These are phyloP conservation scores for Chrysoporthe puriensis DNA, from an alignment of 2,329 filamentous ascomycete species.

Conservation along the genomic window DNA sequence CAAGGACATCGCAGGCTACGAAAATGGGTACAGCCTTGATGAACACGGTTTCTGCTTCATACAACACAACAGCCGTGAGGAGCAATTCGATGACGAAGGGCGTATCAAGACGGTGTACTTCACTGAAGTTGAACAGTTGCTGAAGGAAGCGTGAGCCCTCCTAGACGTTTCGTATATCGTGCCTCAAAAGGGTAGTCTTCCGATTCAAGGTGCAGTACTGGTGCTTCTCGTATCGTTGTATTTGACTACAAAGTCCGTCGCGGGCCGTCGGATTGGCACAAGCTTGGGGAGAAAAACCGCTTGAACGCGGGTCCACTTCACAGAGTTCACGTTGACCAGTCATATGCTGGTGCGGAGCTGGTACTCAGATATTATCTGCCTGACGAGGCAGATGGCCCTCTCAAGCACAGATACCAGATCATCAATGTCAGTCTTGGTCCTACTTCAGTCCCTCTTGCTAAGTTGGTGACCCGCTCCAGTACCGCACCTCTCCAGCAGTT, in stretches of 20 bases:
- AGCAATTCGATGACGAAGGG: constrained; percentile 53
- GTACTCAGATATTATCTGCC: constrained; percentile 31
- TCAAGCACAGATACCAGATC: constrained; percentile 43
- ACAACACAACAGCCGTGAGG: constrained; percentile 57
- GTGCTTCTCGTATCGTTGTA: constrained; percentile 15
- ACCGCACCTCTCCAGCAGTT: neutral
- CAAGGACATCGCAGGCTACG: constrained; percentile 64
- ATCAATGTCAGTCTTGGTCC: constrained; percentile 38
- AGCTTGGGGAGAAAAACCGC: constrained; percentile 65
- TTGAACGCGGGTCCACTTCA: constrained; percentile 56
- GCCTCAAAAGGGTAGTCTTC: constrained; percentile 38
- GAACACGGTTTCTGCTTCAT: constrained; percentile 59
- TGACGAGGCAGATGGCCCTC: constrained; percentile 31
- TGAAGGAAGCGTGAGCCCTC: neutral
- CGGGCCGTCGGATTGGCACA: constrained; percentile 61
- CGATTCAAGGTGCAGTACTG: constrained; percentile 62
- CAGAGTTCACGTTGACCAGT: constrained; percentile 52
- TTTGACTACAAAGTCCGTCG: constrained; percentile 55
- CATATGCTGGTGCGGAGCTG: constrained; percentile 34
- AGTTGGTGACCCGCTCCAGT: too few species aligned
- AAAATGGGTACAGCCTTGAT: constrained; percentile 64
- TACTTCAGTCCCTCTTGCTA: neutral
- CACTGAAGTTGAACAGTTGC: neutral
- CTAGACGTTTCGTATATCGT: neutral
- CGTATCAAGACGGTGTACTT: neutral